Conservation (phyloP, 805 yeast species). For the Teunomyces kruisii region DNA sequence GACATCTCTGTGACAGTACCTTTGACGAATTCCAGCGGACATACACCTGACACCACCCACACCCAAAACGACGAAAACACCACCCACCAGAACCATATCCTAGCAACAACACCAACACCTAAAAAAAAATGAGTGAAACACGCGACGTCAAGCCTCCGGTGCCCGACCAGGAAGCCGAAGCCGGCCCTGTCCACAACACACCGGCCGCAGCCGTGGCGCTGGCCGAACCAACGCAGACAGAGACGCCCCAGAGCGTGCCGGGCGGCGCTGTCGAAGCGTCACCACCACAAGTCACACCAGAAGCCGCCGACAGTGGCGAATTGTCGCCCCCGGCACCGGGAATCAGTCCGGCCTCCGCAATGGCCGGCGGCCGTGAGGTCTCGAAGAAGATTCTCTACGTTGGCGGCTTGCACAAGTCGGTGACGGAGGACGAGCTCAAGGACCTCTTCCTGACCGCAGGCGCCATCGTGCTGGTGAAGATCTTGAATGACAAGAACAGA, state of each 20-base stretch:
- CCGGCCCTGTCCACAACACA: too few relatives aligned
- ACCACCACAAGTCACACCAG: not conserved
- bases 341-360: slow-evolving; percentile 60
- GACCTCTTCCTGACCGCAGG: slow-evolving; percentile 66
- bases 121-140: too few relatives aligned
- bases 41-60: too few relatives aligned
- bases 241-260: too few relatives aligned
- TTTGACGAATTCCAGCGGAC: too few relatives aligned
- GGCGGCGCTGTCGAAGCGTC: not conserved
- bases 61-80: too few relatives aligned
- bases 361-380: slow-evolving; percentile 79
- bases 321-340: slow-evolving; percentile 13
- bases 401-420: slow-evolving; percentile 66
- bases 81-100: too few relatives aligned
- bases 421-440: slow-evolving; percentile 60
- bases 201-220: not conserved
- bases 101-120: too few relatives aligned
- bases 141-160: too few relatives aligned
- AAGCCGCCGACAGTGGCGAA: not conserved
- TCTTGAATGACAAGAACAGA: slow-evolving; percentile 72
- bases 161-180: too few relatives aligned
- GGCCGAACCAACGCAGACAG: not conserved
- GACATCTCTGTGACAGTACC: too few relatives aligned
- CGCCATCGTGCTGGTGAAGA: slow-evolving; percentile 61
- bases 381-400: slow-evolving; percentile 74